A percentile compares a stretch with the other conserved stretches of the same genome.
These are phyloP conservation scores for Stereocaulon alpinum DNA, from an alignment of 495 filamentous ascomycete genomes.

Conservation along the genomic window DNA sequence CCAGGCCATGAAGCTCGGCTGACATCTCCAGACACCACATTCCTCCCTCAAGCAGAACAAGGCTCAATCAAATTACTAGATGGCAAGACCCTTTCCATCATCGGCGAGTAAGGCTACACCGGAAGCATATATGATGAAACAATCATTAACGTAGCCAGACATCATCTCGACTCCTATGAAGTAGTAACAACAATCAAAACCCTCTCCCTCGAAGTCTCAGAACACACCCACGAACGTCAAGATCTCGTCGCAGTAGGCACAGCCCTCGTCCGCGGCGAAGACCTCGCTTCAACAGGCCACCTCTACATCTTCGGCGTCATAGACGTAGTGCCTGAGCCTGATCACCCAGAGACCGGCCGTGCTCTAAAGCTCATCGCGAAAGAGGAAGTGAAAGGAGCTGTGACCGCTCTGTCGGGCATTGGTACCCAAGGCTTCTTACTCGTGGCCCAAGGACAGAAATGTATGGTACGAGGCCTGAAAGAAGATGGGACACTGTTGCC, in stretches of 20 bases:
- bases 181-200: conserved; percentile 70
- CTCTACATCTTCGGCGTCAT: conserved; percentile 91
- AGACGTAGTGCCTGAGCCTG: conserved; percentile 80
- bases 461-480: conserved; percentile 90
- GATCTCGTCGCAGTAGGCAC: conserved; percentile 79
- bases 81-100: conserved; percentile 61
- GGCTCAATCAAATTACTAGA: conserved; percentile 64
- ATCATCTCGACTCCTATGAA: conserved; percentile 57
- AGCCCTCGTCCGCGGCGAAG: conserved; percentile 72
- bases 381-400: conserved; percentile 88
- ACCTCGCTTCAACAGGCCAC: conserved; percentile 71
- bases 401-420: conserved; percentile 75
- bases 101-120: conserved; percentile 50
- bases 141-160: conserved; percentile 23
- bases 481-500: conserved; percentile 86
- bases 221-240: conserved; percentile 74
- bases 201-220: conserved; percentile 78
- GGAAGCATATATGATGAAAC: not conserved
- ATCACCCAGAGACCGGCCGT: conserved; percentile 68
- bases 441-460: conserved; percentile 89
- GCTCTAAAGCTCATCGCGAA: conserved; percentile 77
- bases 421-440: conserved; percentile 90
- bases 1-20: conserved; percentile 11
- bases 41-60: conserved; percentile 58
- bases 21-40: conserved; percentile 33